Conservation (phyloP, 495 filamentous ascomycete genomes). For the Penicillium bialowiezense region DNA sequence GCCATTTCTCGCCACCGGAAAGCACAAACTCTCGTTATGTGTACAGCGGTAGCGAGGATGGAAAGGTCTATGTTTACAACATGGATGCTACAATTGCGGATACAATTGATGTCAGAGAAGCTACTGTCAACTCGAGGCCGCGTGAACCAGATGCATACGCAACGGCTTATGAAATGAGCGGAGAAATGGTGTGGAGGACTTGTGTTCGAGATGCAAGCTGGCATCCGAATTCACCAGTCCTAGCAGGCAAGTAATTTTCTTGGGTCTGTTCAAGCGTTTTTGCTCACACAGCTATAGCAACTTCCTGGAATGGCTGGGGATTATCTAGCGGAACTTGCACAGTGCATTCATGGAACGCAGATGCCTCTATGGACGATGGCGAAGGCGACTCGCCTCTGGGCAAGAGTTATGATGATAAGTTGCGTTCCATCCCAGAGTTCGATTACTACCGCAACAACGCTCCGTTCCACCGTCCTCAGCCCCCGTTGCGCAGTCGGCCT, state of each 20-base stretch:
- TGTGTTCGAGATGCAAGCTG: constrained; percentile 92
- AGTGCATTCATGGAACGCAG: constrained; percentile 73
- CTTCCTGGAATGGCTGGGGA: constrained; percentile 74
- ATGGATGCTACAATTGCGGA: constrained; percentile 85
- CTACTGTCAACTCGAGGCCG: constrained; percentile 60
- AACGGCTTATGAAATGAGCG: constrained; percentile 37
- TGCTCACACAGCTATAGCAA: constrained; percentile 50
- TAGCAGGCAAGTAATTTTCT: constrained; percentile 65
- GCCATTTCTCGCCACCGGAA: constrained; percentile 88
- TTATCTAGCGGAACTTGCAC: constrained; percentile 70
- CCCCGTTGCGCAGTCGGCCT: constrained; percentile 23
- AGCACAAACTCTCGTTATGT: constrained; percentile 92
- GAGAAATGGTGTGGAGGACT: constrained; percentile 61
- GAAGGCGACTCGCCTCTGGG: constrained; percentile 65
- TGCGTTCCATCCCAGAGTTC: constrained; percentile 30
- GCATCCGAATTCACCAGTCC: constrained; percentile 86
- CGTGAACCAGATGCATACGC: constrained; percentile 43
- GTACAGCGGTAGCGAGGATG: constrained; percentile 85
- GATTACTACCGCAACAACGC: constrained; percentile 24
- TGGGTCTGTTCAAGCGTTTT: not conserved
- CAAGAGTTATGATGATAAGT: constrained; percentile 55
- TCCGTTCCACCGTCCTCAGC: constrained; percentile 10
- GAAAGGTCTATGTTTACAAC: constrained; percentile 88
- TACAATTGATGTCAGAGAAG: constrained; percentile 70
- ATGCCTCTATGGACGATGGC: constrained; percentile 54